A percentile compares a stretch with the other conserved stretches of the same genome.
Conservation (phyloP, 305 asterid genomes). For the Fraxinus albicans region DNA sequence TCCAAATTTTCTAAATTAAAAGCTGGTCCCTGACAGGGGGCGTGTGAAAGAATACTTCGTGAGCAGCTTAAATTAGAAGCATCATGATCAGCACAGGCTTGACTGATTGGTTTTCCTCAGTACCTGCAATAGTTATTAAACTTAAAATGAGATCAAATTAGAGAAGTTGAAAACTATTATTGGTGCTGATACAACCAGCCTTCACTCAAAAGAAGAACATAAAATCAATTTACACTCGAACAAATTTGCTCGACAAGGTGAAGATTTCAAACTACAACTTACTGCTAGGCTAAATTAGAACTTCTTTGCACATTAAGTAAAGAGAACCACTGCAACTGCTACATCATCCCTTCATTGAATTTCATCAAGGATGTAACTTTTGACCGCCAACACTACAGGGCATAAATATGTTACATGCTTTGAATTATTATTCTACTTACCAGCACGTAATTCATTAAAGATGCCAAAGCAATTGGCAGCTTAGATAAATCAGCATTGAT, state of each 20-base stretch:
- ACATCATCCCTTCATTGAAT: neutral
- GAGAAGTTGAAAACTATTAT: neutral
- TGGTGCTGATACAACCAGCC: neutral
- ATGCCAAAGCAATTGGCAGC: neutral
- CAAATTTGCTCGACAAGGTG: neutral
- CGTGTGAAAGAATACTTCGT: slow-evolving; percentile 46
- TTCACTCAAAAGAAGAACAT: neutral
- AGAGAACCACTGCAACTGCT: neutral
- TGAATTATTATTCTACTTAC: neutral
- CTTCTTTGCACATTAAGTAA: neutral
- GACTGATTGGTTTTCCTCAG: slow-evolving; percentile 62
- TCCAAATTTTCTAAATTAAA: slow-evolving; percentile 79
- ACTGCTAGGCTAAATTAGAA: neutral
- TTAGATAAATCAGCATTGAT: neutral
- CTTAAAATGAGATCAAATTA: neutral
- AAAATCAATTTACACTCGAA: neutral
- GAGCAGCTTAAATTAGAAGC: slow-evolving; percentile 50
- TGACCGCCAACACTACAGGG: neutral
- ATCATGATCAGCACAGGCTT: slow-evolving; percentile 49
- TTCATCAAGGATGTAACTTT: neutral
- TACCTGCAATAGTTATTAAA: slow-evolving; percentile 46
- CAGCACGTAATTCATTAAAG: neutral
- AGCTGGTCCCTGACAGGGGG: slow-evolving; percentile 48
- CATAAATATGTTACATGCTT: neutral
- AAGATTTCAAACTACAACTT: neutral